Evolutionary conservation across 2,329 filamentous ascomycete genomes (phyloP).

Genomic region (Septoria linicola): DNA sequence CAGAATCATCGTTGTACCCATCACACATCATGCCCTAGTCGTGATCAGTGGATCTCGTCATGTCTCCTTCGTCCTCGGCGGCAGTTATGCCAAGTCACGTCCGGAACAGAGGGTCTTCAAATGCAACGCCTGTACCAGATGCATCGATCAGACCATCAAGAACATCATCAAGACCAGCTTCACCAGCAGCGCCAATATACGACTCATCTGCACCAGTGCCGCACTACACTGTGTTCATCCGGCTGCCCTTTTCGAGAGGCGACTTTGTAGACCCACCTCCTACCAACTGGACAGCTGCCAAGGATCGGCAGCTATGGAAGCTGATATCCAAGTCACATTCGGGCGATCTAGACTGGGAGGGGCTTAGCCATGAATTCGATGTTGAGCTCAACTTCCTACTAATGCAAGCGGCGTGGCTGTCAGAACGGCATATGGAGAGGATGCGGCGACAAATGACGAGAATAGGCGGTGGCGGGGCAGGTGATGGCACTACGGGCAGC

Average conservation of each 20-base stretch:
- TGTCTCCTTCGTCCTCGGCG: slow-evolving; percentile 31
- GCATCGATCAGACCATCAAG: slow-evolving; percentile 14
- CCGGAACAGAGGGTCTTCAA: slow-evolving; percentile 29
- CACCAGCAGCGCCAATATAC: slow-evolving; percentile 12
- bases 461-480: slow-evolving; percentile 23
- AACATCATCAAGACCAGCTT: slow-evolving; percentile 23
- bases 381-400: slow-evolving; percentile 86
- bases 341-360: slow-evolving; percentile 70
- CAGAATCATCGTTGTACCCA: slow-evolving; percentile 14
- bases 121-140: slow-evolving; percentile 21
- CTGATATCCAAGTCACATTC: slow-evolving; percentile 71
- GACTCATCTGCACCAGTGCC: slow-evolving; percentile 10
- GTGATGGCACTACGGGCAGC: slow-evolving; percentile 46
- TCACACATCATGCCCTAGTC: slow-evolving; percentile 3
- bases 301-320: slow-evolving; percentile 88
- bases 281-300: slow-evolving; percentile 82
- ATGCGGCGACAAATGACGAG: slow-evolving; percentile 87
- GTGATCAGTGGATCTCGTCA: slow-evolving; percentile 10
- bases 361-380: slow-evolving; percentile 61
- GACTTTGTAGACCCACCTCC: slow-evolving; percentile 88
- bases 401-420: slow-evolving; percentile 90
- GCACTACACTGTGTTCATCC: slow-evolving; percentile 73
- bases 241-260: slow-evolving; percentile 83
- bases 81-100: slow-evolving; percentile 15
- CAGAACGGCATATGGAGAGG: slow-evolving; percentile 85